Evolutionary conservation across 257 asterid species (phyloP), one percentile per base, ranked within the genome.

Genomic region (Petunia axillaris): DNA sequence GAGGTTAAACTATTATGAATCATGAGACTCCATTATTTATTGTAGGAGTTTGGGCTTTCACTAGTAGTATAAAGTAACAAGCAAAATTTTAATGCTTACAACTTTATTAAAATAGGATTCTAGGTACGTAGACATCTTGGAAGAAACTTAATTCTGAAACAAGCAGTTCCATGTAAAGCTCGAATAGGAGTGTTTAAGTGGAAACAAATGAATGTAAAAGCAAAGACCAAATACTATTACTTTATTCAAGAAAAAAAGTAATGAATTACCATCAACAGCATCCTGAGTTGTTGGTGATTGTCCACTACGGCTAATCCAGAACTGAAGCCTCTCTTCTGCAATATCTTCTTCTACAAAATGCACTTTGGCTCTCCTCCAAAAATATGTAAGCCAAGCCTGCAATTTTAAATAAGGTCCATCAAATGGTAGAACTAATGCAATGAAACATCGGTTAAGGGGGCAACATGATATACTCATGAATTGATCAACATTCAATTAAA

Each of bases 301-400:
- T 71, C 92, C 97, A 82, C 94, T 91, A 85, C 94, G 94, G 82
- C 94, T 91, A 80, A 91, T 89, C 98, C 98, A 96, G 54, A 88
- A 80, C 55, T 89, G 95, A 83, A 96, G 98, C 75, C 93, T 90
- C 85, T 94, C 99, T 54, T 96, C 98, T 48, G 99, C 97, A 86
- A 94, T 89, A 89, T 96, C 99, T 80, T 93, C 98, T 88, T 96
- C 99, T 64, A 96, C 99, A 52, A 90, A 84, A 83, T 94, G 98
- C 54, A 79, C 93, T 85, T 90, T 90, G 82, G 99, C 98, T 85
- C 99, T 94, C 91, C 98, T 94, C 99, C 98, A 96, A 86, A 96
- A 94, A 89, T 94, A 96, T 63, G 95, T 88, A 84, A 96, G 98
- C 99, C 99, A 96, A 62, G 99, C 95, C 99, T 96, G 91, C 50